Evolutionary conservation across 768 basidiomycete species (phyloP).

Genomic region (Lactifluus pinguis): DNA sequence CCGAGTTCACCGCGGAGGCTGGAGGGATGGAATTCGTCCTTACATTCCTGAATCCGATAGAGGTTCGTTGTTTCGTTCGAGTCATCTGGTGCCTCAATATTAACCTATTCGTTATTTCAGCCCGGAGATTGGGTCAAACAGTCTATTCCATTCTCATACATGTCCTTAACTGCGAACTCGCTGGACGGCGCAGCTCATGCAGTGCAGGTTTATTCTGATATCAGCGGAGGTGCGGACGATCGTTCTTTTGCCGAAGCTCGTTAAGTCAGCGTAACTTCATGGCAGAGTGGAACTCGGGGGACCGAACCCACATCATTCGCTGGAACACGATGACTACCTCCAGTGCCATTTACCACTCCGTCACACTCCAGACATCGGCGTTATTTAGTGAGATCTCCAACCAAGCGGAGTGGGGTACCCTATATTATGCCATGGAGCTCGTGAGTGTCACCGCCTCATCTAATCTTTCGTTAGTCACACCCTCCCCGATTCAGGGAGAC

Average conservation of each 20-base stretch:
- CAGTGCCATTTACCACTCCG: constrained; percentile 14
- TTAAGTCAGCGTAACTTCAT: neutral
- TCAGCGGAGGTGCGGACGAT: constrained; percentile 28
- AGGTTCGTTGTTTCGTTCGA: constrained; percentile 21
- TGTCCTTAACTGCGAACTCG: constrained; percentile 26
- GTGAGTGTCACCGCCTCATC: neutral
- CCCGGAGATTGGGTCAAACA: constrained; percentile 31
- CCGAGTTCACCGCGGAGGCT: constrained; percentile 27
- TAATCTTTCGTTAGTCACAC: neutral
- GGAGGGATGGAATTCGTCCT: constrained; percentile 30
- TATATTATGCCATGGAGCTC: constrained; percentile 15
- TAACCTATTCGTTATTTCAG: constrained; percentile 13
- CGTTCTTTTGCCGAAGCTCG: neutral
- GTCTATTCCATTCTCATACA: constrained; percentile 34
- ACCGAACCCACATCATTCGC: neutral
- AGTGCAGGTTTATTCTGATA: constrained; percentile 33
- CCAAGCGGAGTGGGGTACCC: constrained; percentile 19
- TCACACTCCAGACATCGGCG: neutral
- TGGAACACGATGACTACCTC: constrained; percentile 2
- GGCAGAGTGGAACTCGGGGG: constrained; percentile 22
- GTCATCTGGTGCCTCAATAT: no score
- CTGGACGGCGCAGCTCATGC: constrained; percentile 27
- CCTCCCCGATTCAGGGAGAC: neutral
- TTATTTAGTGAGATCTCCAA: constrained; percentile 6
- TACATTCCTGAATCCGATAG: constrained; percentile 33